Evolutionary conservation across 106 monocot species (phyloP).

Genomic region (Gastrodia elata): DNA sequence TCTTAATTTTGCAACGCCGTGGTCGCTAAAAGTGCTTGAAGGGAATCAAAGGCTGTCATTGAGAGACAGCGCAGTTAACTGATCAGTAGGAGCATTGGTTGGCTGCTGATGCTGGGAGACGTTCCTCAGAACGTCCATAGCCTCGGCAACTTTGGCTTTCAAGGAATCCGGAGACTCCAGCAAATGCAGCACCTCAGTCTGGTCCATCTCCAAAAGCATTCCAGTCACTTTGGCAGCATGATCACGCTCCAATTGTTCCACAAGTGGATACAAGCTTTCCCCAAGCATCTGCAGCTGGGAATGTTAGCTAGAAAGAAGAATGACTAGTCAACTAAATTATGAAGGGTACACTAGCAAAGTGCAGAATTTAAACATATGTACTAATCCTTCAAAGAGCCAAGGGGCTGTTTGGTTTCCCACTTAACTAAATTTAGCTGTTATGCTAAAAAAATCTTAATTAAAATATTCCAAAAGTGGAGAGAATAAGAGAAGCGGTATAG

Average conservation of each 20-base stretch:
- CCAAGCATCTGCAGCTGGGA: conserved; percentile 49
- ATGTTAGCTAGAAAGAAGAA: background rate
- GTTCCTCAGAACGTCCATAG: conserved; percentile 59
- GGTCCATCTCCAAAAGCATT: conserved; percentile 80
- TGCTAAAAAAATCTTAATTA: no score
- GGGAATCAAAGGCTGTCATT: background rate
- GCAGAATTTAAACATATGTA: background rate
- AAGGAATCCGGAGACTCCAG: conserved; percentile 60
- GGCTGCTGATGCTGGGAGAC: conserved; percentile 33
- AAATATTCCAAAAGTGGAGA: no score
- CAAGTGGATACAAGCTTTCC: conserved; percentile 58
- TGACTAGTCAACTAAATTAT: background rate
- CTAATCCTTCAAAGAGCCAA: background rate
- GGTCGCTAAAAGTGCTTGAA: no score
- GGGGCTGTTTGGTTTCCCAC: no score
- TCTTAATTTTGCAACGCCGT: no score
- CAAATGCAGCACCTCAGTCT: conserved; percentile 67
- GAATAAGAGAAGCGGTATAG: no score
- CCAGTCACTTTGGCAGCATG: conserved; percentile 59
- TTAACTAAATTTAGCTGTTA: no score
- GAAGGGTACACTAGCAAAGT: background rate
- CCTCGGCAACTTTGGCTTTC: conserved; percentile 60
- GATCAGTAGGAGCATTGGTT: conserved; percentile 20
- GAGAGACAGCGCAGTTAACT: conserved; percentile 19
- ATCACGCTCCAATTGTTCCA: conserved; percentile 62